Evolutionary conservation across 495 filamentous ascomycete species (phyloP), one percentile per base, ranked within the genome.

Genomic region (Pyrenula aspistea): DNA sequence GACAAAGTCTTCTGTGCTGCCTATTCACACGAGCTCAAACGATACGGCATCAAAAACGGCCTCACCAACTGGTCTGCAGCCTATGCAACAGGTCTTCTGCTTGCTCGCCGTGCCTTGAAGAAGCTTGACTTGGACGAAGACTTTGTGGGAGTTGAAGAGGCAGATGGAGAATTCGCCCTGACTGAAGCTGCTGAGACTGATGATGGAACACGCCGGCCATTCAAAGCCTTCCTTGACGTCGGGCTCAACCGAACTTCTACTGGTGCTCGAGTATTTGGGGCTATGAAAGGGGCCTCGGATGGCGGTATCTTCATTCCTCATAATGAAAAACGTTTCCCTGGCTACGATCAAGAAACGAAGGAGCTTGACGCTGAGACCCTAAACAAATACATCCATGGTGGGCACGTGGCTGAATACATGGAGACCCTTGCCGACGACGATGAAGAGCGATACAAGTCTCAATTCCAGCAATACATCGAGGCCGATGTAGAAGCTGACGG

Each of bases 341-440:
- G 93, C 68, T 99, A 76, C 84, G 93, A 99, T 69, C 86, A 96
- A 25, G 93, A 99, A 80, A 72, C 76, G 65, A 89, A 99, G 82
- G 92, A 96, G 81, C 89, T 99, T 65, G 93, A 99, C 63, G 84
- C 91, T 64, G 93, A 99, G 71, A 86, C 82, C 59, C 86, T 99
- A 68, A 88, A 91, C 81, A 95, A 92, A 81, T 97, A 99, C 85
- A 99, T 99, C 83, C 87, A 90, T 70, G 94, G 83, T 70, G 91
- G 93, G 54, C 93, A 99, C 83, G 86, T 99, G 61, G 89, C 91
- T 60, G 93, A 99, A 83, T 99, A 97, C 82, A 99, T 99, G 93
- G 93, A 99, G 86, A 92, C 84, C 49, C 87, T 99, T 63, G 94
- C 94, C 71, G 93, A 99, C 71, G 93, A 99, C 72, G 93, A 99